These are phyloP conservation scores for Nemania abortiva DNA, from an alignment of 2,329 filamentous ascomycete species.

Conservation along the genomic window DNA sequence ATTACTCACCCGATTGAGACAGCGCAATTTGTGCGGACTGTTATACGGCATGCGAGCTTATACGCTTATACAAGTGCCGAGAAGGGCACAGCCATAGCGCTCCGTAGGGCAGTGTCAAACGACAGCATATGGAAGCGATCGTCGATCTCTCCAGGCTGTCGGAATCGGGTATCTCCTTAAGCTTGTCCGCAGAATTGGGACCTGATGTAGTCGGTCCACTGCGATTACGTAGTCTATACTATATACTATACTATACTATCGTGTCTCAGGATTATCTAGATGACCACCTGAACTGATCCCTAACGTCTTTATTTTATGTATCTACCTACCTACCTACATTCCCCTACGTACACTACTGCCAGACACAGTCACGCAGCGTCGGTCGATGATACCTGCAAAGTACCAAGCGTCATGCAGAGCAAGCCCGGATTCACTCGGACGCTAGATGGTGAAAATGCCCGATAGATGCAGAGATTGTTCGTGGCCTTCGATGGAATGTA, in stretches of 20 bases:
- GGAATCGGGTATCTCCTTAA: constrained; percentile 39
- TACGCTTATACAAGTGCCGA: constrained; percentile 23
- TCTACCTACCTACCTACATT: constrained; percentile 2
- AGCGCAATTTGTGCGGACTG: not conserved
- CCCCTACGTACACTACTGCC: not conserved
- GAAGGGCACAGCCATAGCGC: constrained; percentile 19
- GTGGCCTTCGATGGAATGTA: constrained; percentile 6
- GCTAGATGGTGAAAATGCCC: constrained; percentile 9
- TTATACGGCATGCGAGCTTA: not conserved
- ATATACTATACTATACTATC: not conserved
- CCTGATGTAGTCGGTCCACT: constrained; percentile 20
- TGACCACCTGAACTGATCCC: not conserved
- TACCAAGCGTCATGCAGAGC: constrained; percentile 23
- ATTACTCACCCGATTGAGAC: not conserved
- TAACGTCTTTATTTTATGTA: not conserved
- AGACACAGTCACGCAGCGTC: constrained; percentile 5
- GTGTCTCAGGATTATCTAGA: constrained; percentile 20
- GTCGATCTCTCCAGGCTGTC: constrained; percentile 39
- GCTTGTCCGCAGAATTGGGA: constrained; percentile 24
- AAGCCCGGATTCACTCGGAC: constrained; percentile 18
- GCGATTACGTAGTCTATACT: constrained; percentile 12
- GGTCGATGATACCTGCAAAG: constrained; percentile 13
- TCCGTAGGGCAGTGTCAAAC: constrained; percentile 17
- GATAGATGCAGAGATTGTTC: constrained; percentile 22
- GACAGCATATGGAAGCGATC: constrained; percentile 35